Base-by-base conservation (phyloP, 129 eudicot species). In the Flaveria ramosissima region DNA sequence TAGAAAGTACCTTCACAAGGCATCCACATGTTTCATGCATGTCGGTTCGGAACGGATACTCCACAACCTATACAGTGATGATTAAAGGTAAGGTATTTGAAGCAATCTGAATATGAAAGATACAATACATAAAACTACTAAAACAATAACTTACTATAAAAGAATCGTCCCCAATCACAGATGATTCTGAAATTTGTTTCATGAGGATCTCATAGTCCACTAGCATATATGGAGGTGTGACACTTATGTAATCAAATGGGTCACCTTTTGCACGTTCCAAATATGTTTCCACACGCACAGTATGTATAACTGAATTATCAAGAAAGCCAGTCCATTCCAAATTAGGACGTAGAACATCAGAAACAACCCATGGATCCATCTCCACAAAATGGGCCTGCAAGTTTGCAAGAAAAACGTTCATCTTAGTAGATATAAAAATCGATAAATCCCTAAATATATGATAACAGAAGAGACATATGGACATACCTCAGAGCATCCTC, bases 331-430 rank as follows among this genome's bases (percentile, higher is more conserved):
- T 93, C 78, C 92, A 89, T 75, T 93, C 97, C 48, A 91, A 73
- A 81, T 91, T 93, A 77, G 97, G 97, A 43, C 79, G 86, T 19
- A 91, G 81, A 76, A 93, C 84, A 61, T 89, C 87, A 20, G 97
- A 89, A 72, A 93, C 85, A 76, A 93, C 96, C 98, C 97, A 93
- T 36, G 96, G 98, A 83, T 93, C 97, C 96, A 93, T 91, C 80
- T 91, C 97, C 77, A 93, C 96, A 89, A 93, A 91, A 86, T 93
- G 98, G 45, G 83, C 96, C 97, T 93, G 82, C 23, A 69, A 78
- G 67, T 74, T 68, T 55, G 70, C 70, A 68, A 73, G 51, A 36
- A 50, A 70, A 19, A 4, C 39, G 62, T 65, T 27, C 67, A 24
- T 61, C 27, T 61, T 61, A 60, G 27, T 60, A 3, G 30, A 26